phyloP scores from a whole-genome alignment of 2,329 filamentous ascomycete genomes.

The Ophiostoma novo-ulmi region DNA sequence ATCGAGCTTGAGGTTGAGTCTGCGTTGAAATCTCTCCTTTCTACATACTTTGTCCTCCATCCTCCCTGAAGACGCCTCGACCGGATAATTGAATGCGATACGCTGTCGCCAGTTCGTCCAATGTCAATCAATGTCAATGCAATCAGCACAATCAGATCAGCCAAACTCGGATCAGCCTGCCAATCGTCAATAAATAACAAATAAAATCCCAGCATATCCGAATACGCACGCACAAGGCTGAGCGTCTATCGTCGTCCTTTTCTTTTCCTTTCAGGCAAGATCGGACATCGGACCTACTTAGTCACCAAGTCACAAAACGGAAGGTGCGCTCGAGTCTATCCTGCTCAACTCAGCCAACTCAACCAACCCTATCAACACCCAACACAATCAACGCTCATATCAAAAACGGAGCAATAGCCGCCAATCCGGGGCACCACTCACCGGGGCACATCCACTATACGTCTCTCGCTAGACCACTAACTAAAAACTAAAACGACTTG shows the following conservation, averaged over 20 bases:
- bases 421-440: constrained; percentile 8
- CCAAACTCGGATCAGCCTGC: neutral
- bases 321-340: neutral
- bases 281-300: neutral
- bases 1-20: neutral
- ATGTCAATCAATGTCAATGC: neutral
- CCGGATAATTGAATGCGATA: neutral
- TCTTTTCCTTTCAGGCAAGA: neutral
- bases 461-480: neutral
- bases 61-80: neutral
- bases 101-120: neutral
- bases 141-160: neutral
- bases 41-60: neutral
- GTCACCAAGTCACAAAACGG: neutral
- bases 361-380: too few species aligned
- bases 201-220: neutral
- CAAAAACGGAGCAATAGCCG: constrained; percentile 1
- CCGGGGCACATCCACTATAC: constrained; percentile 4
- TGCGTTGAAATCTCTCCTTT: neutral
- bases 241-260: neutral
- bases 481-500: neutral
- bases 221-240: neutral
- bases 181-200: neutral
- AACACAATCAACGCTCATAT: neutral
- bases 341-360: too few species aligned